A percentile compares a stretch with the other conserved stretches of the same genome.
Evolutionary conservation across 306 rosid species (phyloP).

Genomic region (Cyclanthera cordifolia): DNA sequence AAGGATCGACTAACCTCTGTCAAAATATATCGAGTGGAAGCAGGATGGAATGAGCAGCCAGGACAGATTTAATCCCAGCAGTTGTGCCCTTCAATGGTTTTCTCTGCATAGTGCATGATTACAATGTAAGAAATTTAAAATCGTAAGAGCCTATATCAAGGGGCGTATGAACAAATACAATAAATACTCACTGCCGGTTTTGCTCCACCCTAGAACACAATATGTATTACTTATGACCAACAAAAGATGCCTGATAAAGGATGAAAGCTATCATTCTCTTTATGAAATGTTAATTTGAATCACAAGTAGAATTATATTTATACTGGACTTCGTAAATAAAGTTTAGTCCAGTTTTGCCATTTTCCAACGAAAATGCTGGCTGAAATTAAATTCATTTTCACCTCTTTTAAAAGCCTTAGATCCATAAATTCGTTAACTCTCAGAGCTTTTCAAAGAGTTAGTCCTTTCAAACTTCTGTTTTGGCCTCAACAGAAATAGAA

Average conservation of each 20-base stretch:
- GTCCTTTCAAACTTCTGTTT: too few species aligned
- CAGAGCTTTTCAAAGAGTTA: too few species aligned
- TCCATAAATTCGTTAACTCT: background rate
- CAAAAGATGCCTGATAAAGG: slow-evolving; percentile 74
- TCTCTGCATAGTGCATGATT: slow-evolving; percentile 45
- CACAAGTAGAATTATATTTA: background rate
- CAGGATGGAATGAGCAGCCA: slow-evolving; percentile 77
- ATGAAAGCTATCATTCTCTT: background rate
- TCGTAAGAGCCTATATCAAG: background rate
- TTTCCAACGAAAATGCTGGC: background rate
- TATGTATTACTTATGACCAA: slow-evolving; percentile 93
- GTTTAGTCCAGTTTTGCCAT: background rate
- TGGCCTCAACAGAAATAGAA: too few species aligned
- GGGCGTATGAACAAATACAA: background rate
- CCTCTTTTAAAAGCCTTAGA: background rate
- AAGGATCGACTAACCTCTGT: slow-evolving; percentile 53
- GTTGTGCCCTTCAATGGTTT: slow-evolving; percentile 98
- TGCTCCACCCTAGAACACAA: slow-evolving; percentile 90
- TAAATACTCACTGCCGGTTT: slow-evolving; percentile 73
- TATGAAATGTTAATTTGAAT: background rate
- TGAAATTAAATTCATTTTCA: background rate
- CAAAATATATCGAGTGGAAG: slow-evolving; percentile 80
- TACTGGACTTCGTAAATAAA: background rate
- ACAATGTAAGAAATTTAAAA: slow-evolving; percentile 10
- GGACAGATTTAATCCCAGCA: slow-evolving; percentile 90